These are phyloP conservation scores for Gentiana dahurica DNA, from an alignment of 257 asterid genomes.

Conservation along the genomic window DNA sequence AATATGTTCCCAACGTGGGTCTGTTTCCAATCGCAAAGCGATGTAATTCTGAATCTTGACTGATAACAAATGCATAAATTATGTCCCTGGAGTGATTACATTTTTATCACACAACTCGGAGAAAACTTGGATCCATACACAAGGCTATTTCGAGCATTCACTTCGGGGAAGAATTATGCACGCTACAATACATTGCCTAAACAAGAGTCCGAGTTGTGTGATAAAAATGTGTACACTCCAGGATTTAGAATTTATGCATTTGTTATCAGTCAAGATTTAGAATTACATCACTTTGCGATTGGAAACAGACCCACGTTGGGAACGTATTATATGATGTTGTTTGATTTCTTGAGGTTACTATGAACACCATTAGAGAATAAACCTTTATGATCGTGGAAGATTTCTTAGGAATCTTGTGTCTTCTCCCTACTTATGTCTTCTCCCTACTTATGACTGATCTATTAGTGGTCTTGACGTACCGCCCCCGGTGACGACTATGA, in stretches of 20 bases:
- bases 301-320: conserved; percentile 35
- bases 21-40: conserved; percentile 15
- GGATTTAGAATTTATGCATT: conserved; percentile 49
- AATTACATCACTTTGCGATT: conserved; percentile 24
- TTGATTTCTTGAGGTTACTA: background rate
- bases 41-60: conserved; percentile 27
- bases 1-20: conserved; percentile 39
- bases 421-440: too few species aligned
- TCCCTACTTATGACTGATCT: too few species aligned
- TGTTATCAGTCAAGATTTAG: conserved; percentile 26
- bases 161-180: conserved; percentile 26
- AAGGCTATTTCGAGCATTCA: conserved; percentile 12
- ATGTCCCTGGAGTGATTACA: conserved; percentile 49
- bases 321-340: conserved; percentile 28
- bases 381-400: too few species aligned
- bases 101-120: conserved; percentile 43
- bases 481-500: too few species aligned
- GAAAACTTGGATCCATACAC: too few species aligned
- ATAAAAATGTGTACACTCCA: conserved; percentile 50
- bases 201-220: conserved; percentile 34
- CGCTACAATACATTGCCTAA: conserved; percentile 35
- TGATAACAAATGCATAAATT: conserved; percentile 39
- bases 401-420: too few species aligned
- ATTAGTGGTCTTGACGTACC: too few species aligned
- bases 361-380: too few species aligned